These are phyloP conservation scores for Keithomyces neogunnii DNA, from an alignment of 2,329 filamentous ascomycete species.

Conservation along the genomic window DNA sequence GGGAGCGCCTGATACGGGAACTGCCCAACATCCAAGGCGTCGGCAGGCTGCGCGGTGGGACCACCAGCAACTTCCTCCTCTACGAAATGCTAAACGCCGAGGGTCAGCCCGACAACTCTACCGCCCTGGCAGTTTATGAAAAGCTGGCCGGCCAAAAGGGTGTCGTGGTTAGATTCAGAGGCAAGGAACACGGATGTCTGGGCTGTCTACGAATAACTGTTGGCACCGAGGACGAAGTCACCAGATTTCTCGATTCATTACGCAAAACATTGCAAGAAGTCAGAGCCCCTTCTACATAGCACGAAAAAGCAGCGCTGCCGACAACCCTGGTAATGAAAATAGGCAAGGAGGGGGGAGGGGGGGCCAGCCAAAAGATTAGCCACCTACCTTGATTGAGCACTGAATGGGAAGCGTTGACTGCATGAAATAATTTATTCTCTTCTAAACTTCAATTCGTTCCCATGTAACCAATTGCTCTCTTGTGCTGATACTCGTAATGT, in stretches of 20 bases:
- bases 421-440: too few relatives aligned
- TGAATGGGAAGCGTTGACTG: too few relatives aligned
- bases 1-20: slow-evolving; percentile 65
- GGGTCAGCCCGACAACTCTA: slow-evolving; percentile 69
- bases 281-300: slow-evolving; percentile 9
- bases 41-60: slow-evolving; percentile 72
- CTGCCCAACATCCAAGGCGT: slow-evolving; percentile 70
- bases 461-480: not conserved
- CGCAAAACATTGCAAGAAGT: slow-evolving; percentile 39
- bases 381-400: too few relatives aligned
- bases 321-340: too few relatives aligned
- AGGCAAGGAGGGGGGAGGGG: too few relatives aligned
- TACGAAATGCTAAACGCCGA: slow-evolving; percentile 73
- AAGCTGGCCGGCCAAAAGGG: slow-evolving; percentile 74
- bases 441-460: too few relatives aligned
- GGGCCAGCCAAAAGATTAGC: too few relatives aligned
- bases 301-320: not conserved
- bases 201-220: slow-evolving; percentile 89
- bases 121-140: slow-evolving; percentile 75
- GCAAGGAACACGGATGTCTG: slow-evolving; percentile 81
- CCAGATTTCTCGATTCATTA: slow-evolving; percentile 65
- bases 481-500: not conserved
- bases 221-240: slow-evolving; percentile 81
- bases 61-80: slow-evolving; percentile 79
- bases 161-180: slow-evolving; percentile 88